Evolutionary conservation across 2,329 filamentous ascomycete genomes (phyloP), one percentile per base, ranked within the genome.

Genomic region (Fusarium brachygibbosum): DNA sequence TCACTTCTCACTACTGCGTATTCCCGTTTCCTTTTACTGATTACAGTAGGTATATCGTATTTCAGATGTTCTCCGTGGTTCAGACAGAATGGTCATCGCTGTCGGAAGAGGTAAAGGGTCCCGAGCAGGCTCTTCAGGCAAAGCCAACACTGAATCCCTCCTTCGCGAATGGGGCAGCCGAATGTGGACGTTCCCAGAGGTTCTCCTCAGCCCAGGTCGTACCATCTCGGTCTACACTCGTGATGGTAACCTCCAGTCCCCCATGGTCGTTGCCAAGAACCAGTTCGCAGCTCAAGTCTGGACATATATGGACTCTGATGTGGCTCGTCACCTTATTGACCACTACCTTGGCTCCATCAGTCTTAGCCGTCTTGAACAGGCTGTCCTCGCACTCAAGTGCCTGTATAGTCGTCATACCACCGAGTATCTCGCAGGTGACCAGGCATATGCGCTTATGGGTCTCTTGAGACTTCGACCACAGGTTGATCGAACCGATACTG

Each of bases 371-470:
- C 67, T 81, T 7, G 78, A 80, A 56, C 75, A 79, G 14, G 70
- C 75, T 21, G 73, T 76, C 3, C 60, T 76, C 2, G 72, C 74
- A 1, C 67, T 80, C 16, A 69, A 70, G 28, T 80, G 78, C 37
- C 66, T 81, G 5, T 76, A 74, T 23, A 72, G 66, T 42, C 72
- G 76, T 3, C 25, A 72, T 9, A 76, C 75, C 16, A 69, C 56
- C 0, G 58, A 70, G 40, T 67, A 72, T 28, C 64, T 74, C 17
- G 53, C 69, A 2, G 78, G 77, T 29, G 79, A 81, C 34, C 76
- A 75, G 29, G 73, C 76, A 3, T 81, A 81, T 45, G 79, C 75
- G 2, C 72, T 81, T 2, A 80, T 80, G 78, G 78, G 79, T 23
- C 73, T 81, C 23, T 59, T 80, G 38, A 72, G 76, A 11, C 57